phyloP scores from a whole-genome alignment of 768 basidiomycete species.

The Phallus indusiatus region DNA sequence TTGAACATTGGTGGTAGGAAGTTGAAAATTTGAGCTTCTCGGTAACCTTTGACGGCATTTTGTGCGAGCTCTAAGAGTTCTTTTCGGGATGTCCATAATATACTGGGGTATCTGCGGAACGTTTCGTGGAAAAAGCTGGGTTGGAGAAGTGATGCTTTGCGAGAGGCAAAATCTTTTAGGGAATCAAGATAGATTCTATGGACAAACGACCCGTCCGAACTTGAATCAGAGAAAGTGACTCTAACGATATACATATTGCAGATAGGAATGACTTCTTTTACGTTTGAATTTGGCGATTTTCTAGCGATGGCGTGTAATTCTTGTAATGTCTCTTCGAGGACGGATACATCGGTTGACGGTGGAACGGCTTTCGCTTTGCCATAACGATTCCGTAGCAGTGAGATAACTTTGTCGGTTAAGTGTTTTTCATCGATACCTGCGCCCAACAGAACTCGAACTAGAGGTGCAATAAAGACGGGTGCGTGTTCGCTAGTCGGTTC shows the following conservation, averaged over 20 bases:
- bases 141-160: slow-evolving; percentile 73
- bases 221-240: slow-evolving; percentile 32
- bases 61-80: slow-evolving; percentile 47
- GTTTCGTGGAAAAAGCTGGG: slow-evolving; percentile 71
- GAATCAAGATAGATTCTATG: slow-evolving; percentile 53
- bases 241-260: slow-evolving; percentile 64
- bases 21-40: slow-evolving; percentile 65
- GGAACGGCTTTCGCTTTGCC: slow-evolving; percentile 67
- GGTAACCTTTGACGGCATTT: slow-evolving; percentile 65
- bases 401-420: slow-evolving; percentile 78
- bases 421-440: slow-evolving; percentile 73
- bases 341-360: slow-evolving; percentile 32
- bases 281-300: slow-evolving; percentile 50
- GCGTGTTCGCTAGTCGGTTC: slow-evolving; percentile 66
- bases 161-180: slow-evolving; percentile 63
- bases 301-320: slow-evolving; percentile 67
- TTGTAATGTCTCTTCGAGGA: slow-evolving; percentile 38
- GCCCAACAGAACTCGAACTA: slow-evolving; percentile 64
- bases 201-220: slow-evolving; percentile 31
- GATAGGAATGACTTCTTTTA: slow-evolving; percentile 54
- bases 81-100: slow-evolving; percentile 56
- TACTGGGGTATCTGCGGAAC: slow-evolving; percentile 50
- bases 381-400: slow-evolving; percentile 66
- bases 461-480: slow-evolving; percentile 59
- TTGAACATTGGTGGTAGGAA: slow-evolving; percentile 57